Base-by-base conservation (phyloP, 2,329 filamentous ascomycete genomes). In the Talaromyces pinophilus region DNA sequence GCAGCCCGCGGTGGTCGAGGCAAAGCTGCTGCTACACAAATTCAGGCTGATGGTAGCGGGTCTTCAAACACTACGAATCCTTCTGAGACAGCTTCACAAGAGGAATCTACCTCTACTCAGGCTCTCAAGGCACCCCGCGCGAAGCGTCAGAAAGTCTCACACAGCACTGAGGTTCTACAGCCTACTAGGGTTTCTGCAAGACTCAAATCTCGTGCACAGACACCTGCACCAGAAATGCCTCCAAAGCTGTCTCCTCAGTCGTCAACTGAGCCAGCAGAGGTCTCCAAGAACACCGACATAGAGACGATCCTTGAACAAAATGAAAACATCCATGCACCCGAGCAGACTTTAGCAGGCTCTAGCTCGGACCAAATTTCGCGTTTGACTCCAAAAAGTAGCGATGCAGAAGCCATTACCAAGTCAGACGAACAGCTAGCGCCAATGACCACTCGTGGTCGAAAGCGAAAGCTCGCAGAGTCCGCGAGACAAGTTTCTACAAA, bases 121-220 rank as follows among this genome's bases (percentile, higher is more conserved):
- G 69, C 64, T 19, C 72, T 73, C 44, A 73, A 76, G 64, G 76
- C 75, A 8, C 77, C 76, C 33, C 74, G 73, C 52, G 55, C 68
- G 30, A 77, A 75, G 54, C 76, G n/a, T 75, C 74, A 68, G 72
- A 76, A 17, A 69, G 69, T 8, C 61, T 72, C 62, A 63, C 72
- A 38, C 33, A 72, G 71, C 19, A 72, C 75, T 52, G 76, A 78
- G 67, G 74, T 73, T 3, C 75, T 73, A 15, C 69, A 73, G 50
- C 74, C 76, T 30, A 77, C 76, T 22, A 73, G 77, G 52, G 73
- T 75, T 67, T 79, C 77, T 15, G 72, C 76, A 38, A 73, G 77
- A 65, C 67, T 77, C 33, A 76, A 72, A 66, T 69, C 71, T 5
- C 70, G 71, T 44, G 67, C 64, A 25, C 68, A 71, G 35, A 62